Evolutionary conservation across 2,329 filamentous ascomycete genomes (phyloP), one percentile per base, ranked within the genome.

Genomic region (Rhytidhysteron rufulum): DNA sequence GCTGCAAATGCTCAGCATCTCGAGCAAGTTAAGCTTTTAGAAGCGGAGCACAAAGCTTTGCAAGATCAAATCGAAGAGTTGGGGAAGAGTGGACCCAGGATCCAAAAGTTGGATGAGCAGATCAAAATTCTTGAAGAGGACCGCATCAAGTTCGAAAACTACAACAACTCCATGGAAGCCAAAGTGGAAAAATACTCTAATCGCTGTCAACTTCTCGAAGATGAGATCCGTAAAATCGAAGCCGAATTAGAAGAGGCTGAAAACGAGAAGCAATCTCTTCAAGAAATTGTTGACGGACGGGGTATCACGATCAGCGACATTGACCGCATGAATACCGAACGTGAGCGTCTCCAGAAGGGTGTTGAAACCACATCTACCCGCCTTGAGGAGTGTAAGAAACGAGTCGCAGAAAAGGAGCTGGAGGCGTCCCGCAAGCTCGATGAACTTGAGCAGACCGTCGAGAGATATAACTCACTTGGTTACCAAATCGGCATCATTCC

Each of bases 271-370:
- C 72, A 80, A 31, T 77, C 78, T 21, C 75, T 98, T 8, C 91
- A 97, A 63, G 82, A 85, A 43, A 83, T 86, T 21, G 89, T 98
- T 20, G 93, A 97, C 65, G 83, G 85, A 53, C 88, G 95, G 60
- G 93, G 93, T 2, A 90, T 98, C 62, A 94, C 89, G 57, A 94
- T 96, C 69, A 86, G 93, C 69, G 93, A 98, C 77, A 97, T 98
- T 60, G 93, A 98, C 75, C 88, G 93, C 65, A 96, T 98, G 91
- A 95, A 89, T 53, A 84, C 87, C 25, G 93, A 98, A 65, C 83
- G 90, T 39, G 93, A 98, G 58, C 83, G 93, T 34, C 77, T 98
- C n/a, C 88, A 95, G 50, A 90, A 85, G 55, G 86, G 84, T 31
- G 84, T 95, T 32, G 88, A 95, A 54, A 79, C 83, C 2, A 86